Evolutionary conservation across 139 green algal genomes (phyloP), one percentile per base, ranked within the genome.

Genomic region (Asterochloris sp.): DNA sequence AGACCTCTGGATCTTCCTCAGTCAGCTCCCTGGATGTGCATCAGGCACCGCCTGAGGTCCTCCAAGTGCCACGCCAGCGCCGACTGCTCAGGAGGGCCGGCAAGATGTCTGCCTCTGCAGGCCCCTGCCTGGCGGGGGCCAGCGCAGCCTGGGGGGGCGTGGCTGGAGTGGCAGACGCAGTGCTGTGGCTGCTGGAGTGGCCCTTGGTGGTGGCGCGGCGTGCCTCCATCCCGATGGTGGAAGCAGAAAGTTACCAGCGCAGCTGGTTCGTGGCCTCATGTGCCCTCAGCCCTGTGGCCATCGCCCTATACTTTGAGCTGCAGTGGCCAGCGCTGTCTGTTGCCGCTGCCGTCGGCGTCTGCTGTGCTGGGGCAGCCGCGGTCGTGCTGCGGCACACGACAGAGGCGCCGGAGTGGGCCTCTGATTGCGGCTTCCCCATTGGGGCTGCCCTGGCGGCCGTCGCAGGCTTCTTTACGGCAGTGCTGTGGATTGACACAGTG

Each of bases 401-500:
- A 62, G 74, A 82, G 47, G 62, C 85, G 4, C 83, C 86, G 0
- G 23, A 73, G 19, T 91, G 86, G 89, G 68, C 28, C 13, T 64
- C 78, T 14, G 83, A 83, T 19, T 82, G 69, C 0, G 38, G 69
- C 13, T 88, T 85, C 61, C 87, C 87, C 26, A 76, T 91, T 15
- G 87, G 90, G 19, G 86, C 92, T 0, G 90, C 89, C 19, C 15
- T 90, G 13, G 86, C 95, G 63, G 91, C 89, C 6, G 69, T 92
- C 23, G 83, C 87, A 0, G 92, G 92, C 1, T 96, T 97, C 80
- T 86, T 88, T 47, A 88, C 96, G 79, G 94, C 94, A 0, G 92
- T 94, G 21, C 84, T 95, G 67, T 98, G 95, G 95, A 96, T 98
- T 69, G 86, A 92, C 75, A 83, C 85, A 10, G 71, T 91, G 15